These are phyloP conservation scores for Solanum hybrid DNA, from an alignment of 305 asterid species.

Conservation along the genomic window DNA sequence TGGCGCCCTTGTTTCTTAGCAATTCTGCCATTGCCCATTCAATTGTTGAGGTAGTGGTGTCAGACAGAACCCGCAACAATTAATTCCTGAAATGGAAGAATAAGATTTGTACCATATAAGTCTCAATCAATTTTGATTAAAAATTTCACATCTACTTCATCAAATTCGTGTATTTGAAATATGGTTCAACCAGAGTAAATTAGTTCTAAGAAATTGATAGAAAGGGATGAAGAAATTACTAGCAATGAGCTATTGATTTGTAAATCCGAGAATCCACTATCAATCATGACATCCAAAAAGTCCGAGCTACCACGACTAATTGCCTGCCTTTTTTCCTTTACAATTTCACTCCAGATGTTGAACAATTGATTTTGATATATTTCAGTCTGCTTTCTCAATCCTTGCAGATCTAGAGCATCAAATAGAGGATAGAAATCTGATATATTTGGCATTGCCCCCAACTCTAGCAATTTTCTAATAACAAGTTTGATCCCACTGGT, in stretches of 20 bases:
- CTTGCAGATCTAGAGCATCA: slow-evolving; percentile 11
- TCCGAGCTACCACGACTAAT: not conserved
- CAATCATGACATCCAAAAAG: slow-evolving; percentile 11
- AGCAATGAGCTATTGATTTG: not conserved
- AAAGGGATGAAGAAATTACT: not conserved
- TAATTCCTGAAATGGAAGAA: slow-evolving; percentile 6
- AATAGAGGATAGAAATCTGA: slow-evolving; percentile 13
- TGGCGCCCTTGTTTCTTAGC: slow-evolving; percentile 4
- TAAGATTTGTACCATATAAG: not conserved
- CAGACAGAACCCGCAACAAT: slow-evolving; percentile 21
- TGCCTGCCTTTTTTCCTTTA: not conserved
- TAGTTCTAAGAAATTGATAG: not conserved
- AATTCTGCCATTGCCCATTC: slow-evolving; percentile 21
- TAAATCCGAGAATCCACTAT: slow-evolving; percentile 1
- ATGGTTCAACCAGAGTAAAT: not conserved
- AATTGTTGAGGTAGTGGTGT: slow-evolving; percentile 13
- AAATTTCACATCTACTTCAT: not conserved
- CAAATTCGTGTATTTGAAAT: not conserved
- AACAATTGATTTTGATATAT: not conserved
- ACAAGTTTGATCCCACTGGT: not conserved
- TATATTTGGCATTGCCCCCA: not conserved
- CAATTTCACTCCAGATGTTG: slow-evolving; percentile 1
- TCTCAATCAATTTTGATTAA: not conserved
- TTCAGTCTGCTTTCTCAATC: slow-evolving; percentile 3
- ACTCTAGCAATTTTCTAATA: not conserved